Percentiles rank a stretch among this genome's conserved stretches.
Evolutionary conservation across 139 green algal species (phyloP).

Genomic region (Zygnema cylindricum): DNA sequence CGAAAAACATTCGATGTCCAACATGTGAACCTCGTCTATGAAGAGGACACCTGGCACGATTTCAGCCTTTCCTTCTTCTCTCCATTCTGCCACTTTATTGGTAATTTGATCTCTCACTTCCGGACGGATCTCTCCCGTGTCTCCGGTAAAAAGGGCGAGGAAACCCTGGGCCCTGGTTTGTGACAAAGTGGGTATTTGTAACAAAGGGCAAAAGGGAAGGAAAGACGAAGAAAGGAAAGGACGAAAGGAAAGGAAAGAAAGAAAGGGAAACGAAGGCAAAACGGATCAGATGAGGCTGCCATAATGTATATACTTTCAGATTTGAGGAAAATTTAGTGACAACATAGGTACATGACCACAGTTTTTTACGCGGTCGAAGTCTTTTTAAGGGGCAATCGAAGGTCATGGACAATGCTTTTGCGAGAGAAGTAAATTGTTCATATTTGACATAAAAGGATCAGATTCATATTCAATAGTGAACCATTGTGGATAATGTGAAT

Average conservation of each 20-base stretch:
- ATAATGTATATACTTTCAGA: background rate
- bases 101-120: slow-evolving; percentile 95
- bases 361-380: no score
- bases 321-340: no score
- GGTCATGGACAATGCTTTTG: no score
- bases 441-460: background rate
- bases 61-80: slow-evolving; percentile 98
- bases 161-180: slow-evolving; percentile 90
- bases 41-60: slow-evolving; percentile 98
- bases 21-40: slow-evolving; percentile 98
- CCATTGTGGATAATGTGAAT: no score
- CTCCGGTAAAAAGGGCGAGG: slow-evolving; percentile 95
- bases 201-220: background rate
- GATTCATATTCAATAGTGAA: background rate
- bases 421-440: no score
- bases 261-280: background rate
- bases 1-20: slow-evolving; percentile 99
- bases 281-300: background rate
- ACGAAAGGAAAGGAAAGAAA: background rate
- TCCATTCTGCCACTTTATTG: slow-evolving; percentile 89
- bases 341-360: no score
- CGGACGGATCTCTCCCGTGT: slow-evolving; percentile 96
- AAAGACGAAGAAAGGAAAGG: background rate
- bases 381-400: no score
- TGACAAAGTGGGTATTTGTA: no score